Evolutionary conservation across 768 basidiomycete species (phyloP).

Genomic region (Trametes elegans): DNA sequence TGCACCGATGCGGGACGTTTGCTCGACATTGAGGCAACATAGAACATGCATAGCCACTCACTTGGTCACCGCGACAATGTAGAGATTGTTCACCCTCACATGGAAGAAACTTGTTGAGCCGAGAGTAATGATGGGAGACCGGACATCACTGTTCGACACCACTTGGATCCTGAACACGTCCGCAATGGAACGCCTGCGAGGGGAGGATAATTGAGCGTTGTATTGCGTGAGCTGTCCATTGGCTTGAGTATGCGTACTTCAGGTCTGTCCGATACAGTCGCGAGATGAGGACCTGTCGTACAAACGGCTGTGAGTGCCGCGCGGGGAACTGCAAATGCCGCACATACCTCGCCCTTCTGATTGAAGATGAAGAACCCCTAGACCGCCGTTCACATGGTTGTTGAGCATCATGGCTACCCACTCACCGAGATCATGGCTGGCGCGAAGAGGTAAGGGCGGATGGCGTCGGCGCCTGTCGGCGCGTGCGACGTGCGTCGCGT

Average conservation of each 20-base stretch:
- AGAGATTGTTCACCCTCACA: slow-evolving; percentile 92
- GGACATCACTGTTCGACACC: slow-evolving; percentile 94
- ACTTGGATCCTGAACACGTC: slow-evolving; percentile 99
- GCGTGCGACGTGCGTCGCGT: slow-evolving; percentile 2
- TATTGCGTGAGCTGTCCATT: background rate
- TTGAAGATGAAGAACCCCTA: slow-evolving; percentile 99
- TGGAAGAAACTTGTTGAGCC: slow-evolving; percentile 99
- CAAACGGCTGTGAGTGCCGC: slow-evolving; percentile 5
- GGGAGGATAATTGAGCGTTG: background rate
- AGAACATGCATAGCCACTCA: slow-evolving; percentile 35
- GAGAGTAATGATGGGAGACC: slow-evolving; percentile 95
- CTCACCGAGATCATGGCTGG: slow-evolving; percentile 48
- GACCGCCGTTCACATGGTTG: no score
- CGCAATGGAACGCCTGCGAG: slow-evolving; percentile 84
- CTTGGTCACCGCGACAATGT: slow-evolving; percentile 96
- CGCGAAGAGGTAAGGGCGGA: background rate
- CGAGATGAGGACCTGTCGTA: slow-evolving; percentile 84
- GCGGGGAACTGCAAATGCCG: background rate
- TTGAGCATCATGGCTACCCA: background rate
- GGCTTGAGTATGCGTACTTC: slow-evolving; percentile 56
- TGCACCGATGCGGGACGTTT: slow-evolving; percentile 29
- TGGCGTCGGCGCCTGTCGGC: no score
- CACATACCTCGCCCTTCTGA: slow-evolving; percentile 92
- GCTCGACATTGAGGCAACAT: background rate
- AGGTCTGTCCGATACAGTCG: slow-evolving; percentile 95